A percentile compares a stretch with the other conserved stretches of the same genome.
Evolutionary conservation across 768 basidiomycete species (phyloP).

Genomic region (Pleurotus tuoliensis): DNA sequence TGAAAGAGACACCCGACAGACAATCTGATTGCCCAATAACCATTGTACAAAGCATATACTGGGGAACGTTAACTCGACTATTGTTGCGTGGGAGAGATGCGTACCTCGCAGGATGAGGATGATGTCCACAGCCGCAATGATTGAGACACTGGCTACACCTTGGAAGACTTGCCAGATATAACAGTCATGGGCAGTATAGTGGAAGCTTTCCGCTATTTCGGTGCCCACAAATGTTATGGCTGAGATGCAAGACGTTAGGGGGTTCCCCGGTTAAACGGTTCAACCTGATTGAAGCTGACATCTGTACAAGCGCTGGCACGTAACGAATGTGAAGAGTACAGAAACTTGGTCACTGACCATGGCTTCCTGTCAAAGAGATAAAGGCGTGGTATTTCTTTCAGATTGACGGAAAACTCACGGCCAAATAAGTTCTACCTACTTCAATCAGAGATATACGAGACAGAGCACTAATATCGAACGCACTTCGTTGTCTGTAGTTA

Average conservation of each 20-base stretch:
- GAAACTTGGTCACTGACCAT: constrained; percentile 31
- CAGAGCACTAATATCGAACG: neutral
- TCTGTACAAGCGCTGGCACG: constrained; percentile 30
- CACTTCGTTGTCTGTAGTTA: constrained; percentile 3
- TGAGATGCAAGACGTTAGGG: constrained; percentile 7
- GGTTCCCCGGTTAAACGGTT: too few relatives aligned
- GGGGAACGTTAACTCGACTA: neutral
- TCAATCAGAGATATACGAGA: neutral
- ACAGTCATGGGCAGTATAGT: constrained; percentile 35
- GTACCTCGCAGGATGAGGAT: constrained; percentile 37
- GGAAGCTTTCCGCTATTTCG: constrained; percentile 29
- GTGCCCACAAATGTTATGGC: constrained; percentile 32
- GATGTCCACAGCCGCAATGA: constrained; percentile 30
- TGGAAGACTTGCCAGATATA: constrained; percentile 44
- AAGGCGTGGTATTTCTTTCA: neutral
- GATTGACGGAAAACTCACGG: neutral
- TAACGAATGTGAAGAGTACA: constrained; percentile 36
- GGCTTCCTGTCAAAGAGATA: constrained; percentile 8
- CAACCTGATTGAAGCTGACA: constrained; percentile 20
- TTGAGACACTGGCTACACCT: constrained; percentile 25
- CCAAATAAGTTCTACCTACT: constrained; percentile 5
- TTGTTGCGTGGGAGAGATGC: neutral
- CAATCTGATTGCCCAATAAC: constrained; percentile 21
- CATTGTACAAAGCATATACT: constrained; percentile 40
- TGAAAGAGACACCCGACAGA: constrained; percentile 20